Evolutionary conservation across 371 early-diverging fungal genomes (phyloP).

Genomic region (Lichtheimia corymbifera): DNA sequence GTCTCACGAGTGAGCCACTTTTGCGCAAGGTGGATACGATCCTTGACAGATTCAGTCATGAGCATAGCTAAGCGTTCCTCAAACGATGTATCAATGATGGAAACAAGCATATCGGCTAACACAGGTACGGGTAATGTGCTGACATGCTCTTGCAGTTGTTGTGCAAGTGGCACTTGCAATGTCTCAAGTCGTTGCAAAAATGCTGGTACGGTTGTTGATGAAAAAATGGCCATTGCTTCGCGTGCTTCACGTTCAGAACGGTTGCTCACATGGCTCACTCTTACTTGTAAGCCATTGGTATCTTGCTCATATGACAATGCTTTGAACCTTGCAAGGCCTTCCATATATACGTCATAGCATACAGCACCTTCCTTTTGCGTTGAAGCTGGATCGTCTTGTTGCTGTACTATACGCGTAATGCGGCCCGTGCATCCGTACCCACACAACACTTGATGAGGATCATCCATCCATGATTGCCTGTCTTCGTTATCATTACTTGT

Average conservation of each 20-base stretch:
- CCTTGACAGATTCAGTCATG: conserved; percentile 54
- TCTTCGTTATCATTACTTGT: neutral
- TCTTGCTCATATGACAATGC: conserved; percentile 20
- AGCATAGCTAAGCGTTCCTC: conserved; percentile 73
- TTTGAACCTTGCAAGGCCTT: conserved; percentile 41
- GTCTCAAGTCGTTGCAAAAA: no score
- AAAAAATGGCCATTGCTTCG: no score
- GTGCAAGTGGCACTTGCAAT: neutral
- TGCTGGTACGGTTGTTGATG: no score
- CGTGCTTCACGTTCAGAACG: conserved; percentile 23
- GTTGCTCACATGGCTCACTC: conserved; percentile 21
- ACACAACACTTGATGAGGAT: conserved; percentile 10
- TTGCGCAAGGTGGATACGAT: conserved; percentile 54
- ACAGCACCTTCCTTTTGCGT: no score
- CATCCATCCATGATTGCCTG: neutral
- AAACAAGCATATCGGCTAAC: conserved; percentile 72
- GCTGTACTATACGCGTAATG: conserved; percentile 40
- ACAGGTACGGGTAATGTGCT: conserved; percentile 59
- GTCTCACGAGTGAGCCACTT: conserved; percentile 72
- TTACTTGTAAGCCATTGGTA: conserved; percentile 22
- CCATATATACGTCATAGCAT: conserved; percentile 33
- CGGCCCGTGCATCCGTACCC: conserved; percentile 43
- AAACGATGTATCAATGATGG: conserved; percentile 66
- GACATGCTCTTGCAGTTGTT: conserved; percentile 65
- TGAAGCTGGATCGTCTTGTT: conserved; percentile 25